These are phyloP conservation scores for Paramarasmius palmivorus DNA, from an alignment of 1,284 basidiomycete genomes.

Conservation along the genomic window DNA sequence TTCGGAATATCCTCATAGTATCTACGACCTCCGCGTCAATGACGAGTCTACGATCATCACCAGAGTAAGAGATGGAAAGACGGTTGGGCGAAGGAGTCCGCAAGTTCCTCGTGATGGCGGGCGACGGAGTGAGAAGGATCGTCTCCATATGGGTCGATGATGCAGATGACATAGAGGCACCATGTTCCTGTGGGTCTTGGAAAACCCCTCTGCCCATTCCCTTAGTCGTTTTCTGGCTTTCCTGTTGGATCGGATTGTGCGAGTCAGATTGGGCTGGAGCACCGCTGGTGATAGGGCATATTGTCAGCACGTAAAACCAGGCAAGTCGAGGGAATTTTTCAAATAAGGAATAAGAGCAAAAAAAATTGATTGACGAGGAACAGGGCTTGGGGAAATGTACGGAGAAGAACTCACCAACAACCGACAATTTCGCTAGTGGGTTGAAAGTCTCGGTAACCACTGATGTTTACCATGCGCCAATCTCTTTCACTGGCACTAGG, in stretches of 20 bases:
- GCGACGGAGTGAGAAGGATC: conserved; percentile 21
- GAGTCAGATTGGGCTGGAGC: no score
- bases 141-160: no score
- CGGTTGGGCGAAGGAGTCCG: conserved; percentile 69
- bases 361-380: no score
- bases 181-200: no score
- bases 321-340: conserved; percentile 36
- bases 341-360: conserved; percentile 31
- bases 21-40: conserved; percentile 89
- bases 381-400: conserved; percentile 30
- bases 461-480: conserved; percentile 84
- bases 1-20: conserved; percentile 77
- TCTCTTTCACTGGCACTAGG: conserved; percentile 77
- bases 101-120: no score
- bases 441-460: conserved; percentile 46
- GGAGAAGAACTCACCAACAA: conserved; percentile 43
- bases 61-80: conserved; percentile 94
- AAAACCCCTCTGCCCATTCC: no score
- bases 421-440: conserved; percentile 48
- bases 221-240: no score
- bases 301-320: no score
- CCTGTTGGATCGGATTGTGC: no score
- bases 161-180: no score
- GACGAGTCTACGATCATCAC: conserved; percentile 82
- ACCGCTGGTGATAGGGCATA: no score